phyloP scores from a whole-genome alignment of 768 basidiomycete species.

The Aureoboletus auriporus region DNA sequence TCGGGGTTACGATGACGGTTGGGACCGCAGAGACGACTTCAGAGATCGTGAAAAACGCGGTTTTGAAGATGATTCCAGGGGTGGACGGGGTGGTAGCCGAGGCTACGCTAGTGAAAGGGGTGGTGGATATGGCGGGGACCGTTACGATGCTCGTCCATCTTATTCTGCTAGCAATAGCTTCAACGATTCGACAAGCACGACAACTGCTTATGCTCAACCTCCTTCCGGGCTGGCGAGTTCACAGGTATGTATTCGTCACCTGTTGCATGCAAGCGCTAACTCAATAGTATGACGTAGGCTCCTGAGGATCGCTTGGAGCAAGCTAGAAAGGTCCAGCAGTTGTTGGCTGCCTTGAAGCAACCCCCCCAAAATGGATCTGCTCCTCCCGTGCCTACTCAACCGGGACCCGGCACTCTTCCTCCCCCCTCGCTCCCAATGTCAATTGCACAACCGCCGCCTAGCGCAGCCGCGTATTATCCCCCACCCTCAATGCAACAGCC shows the following conservation, averaged over 20 bases:
- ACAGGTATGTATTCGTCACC: constrained; percentile 27
- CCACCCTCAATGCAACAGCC: constrained; percentile 32
- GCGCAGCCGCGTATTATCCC: constrained; percentile 41
- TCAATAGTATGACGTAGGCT: constrained; percentile 4
- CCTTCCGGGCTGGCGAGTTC: constrained; percentile 14
- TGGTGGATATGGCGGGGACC: constrained; percentile 42
- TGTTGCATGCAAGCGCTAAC: background rate
- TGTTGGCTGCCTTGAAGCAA: constrained; percentile 78
- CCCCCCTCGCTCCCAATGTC: constrained; percentile 35
- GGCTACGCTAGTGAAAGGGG: constrained; percentile 37
- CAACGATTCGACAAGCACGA: constrained; percentile 23
- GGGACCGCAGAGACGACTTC: constrained; percentile 44
- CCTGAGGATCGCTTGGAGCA: constrained; percentile 82
- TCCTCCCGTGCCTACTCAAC: constrained; percentile 18
- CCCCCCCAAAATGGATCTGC: constrained; percentile 46
- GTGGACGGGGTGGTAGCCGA: constrained; percentile 35
- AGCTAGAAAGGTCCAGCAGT: constrained; percentile 81
- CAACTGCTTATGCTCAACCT: constrained; percentile 25
- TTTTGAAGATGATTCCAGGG: constrained; percentile 35
- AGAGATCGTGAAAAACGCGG: constrained; percentile 34
- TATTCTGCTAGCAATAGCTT: constrained; percentile 24
- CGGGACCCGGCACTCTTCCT: constrained; percentile 34
- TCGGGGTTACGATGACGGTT: constrained; percentile 35
- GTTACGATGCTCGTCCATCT: constrained; percentile 40
- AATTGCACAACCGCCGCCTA: constrained; percentile 24